Evolutionary conservation across 2,329 filamentous ascomycete genomes (phyloP), one percentile per base, ranked within the genome.

Genomic region (Lecanicillium sp.): DNA sequence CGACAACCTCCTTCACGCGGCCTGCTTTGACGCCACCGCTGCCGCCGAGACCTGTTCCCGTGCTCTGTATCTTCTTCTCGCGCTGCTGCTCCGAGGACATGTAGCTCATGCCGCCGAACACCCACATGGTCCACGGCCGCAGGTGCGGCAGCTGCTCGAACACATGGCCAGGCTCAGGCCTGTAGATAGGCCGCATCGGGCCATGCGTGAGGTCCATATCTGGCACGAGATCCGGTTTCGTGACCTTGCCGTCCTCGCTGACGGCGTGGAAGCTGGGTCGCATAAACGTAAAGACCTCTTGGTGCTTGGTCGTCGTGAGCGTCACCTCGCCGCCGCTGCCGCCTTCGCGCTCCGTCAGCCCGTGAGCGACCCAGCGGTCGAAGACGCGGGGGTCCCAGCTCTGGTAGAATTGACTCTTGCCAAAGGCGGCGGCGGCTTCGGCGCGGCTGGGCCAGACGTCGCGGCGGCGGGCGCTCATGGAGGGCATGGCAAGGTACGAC

Each of bases 361-460:
- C 90, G 60, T 87, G 74, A 50, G 78, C 56, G 37, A 90, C 67
- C 60, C 62, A 69, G 3, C 54, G 55, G 10, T 90, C 80, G 0
- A 96, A 72, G 0, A 90, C 90, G 38, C 90, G 77, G 1, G 78
- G 72, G 58, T 97, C 88, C 91, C 91, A 97, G 10, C 76, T 58
- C 54, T 81, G 73, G 67, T 95, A 96, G 69, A 95, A 95, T 0
- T 55, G 53, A 49, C 58, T 86, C 47, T 77, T 77, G 44, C 69
- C 67, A 67, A 95, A 90, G 10, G 79, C 68, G 11, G 75, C 76
- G 45, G 74, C 75, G 17, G 91, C 91, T 2, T 73, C 84, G 41
- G 73, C 68, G 9, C 85, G 79, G 0, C 85, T 89, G 0, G 89
- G 85, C 93, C 91, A 97, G 48, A 78, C 59, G 56, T 96, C 90